A percentile compares a stretch with the other conserved stretches of the same genome.
phyloP scores from a whole-genome alignment of 2,329 filamentous ascomycete species.

The Colletotrichum abscissum region DNA sequence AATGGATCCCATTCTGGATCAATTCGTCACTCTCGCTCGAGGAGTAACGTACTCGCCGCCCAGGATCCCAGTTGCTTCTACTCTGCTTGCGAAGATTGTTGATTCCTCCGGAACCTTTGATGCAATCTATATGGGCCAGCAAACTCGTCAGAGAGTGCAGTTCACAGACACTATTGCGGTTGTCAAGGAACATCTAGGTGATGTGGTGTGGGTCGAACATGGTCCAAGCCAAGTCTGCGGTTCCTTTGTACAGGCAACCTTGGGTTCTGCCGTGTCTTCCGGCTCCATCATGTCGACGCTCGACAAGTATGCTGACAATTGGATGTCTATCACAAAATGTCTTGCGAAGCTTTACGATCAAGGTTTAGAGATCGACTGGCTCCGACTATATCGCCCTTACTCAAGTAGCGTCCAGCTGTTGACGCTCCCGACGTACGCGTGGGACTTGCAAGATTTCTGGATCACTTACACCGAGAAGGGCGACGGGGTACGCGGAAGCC shows the following conservation, averaged over 20 bases:
- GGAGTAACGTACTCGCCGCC: conserved; percentile 6
- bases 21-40: conserved; percentile 55
- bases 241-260: conserved; percentile 59
- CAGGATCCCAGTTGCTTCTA: neutral
- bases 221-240: conserved; percentile 75
- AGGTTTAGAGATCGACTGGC: conserved; percentile 7
- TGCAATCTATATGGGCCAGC: neutral
- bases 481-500: no score
- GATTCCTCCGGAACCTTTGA: neutral
- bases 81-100: neutral
- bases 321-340: conserved; percentile 2
- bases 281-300: conserved; percentile 7
- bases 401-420: neutral
- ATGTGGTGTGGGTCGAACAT: conserved; percentile 73
- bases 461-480: conserved; percentile 11
- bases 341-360: neutral
- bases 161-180: conserved; percentile 56
- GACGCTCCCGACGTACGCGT: conserved; percentile 7
- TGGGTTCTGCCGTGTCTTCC: neutral
- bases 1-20: conserved; percentile 54
- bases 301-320: neutral
- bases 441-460: conserved; percentile 24
- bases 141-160: neutral
- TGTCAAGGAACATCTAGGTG: conserved; percentile 45
- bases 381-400: neutral